Base-by-base conservation (phyloP, 768 basidiomycete genomes). In the Mycena polygramma region DNA sequence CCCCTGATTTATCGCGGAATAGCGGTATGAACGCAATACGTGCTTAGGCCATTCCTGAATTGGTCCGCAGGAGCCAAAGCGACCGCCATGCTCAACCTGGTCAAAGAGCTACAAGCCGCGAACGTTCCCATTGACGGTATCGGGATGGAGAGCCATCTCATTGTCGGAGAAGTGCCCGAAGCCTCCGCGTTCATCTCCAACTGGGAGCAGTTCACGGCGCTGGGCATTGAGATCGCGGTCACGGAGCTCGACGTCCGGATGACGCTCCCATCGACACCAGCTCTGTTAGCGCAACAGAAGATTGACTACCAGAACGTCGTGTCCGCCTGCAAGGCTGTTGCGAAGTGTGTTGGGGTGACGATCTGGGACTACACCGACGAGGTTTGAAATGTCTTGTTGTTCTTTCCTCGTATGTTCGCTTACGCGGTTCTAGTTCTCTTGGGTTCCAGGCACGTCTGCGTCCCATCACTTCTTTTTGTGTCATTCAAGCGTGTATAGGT, bases 201-300 rank as follows among this genome's bases (percentile, higher is more conserved):
- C 68, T 79, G 90, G 63, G 76, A 85, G 69, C 81, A 84, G 58
- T 87, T 92, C 75, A 84, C 87, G 14, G 85, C 85, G 17, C 85
- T 91, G 26, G 90, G 91, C 7, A 80, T 92, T 51, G 91, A 92
- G 73, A 87, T 91, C 30, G 90, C 90, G 14, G 86, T 91, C 72
- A 92, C 91, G 3, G 91, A 91, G 75, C 84, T 92, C 58, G 91
- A 92, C 74, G 88, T 89, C 73, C 83, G 90, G 57, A 89, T 90
- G 83, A 83, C 82, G 9, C 80, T 88, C 14, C 90, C 89, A 15
- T 83, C 80, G 14, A 89, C 88, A 3, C 71, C 77, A 9, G 85
- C 84, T 0, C 79, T 85, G 41, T 81, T 88, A 36, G 81, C 78
- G 37, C 88, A 90, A 75, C 90, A 92, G 75, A 81, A 85, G 74